Evolutionary conservation across 345 rosid species (phyloP).

Genomic region (Reutealis trisperma): DNA sequence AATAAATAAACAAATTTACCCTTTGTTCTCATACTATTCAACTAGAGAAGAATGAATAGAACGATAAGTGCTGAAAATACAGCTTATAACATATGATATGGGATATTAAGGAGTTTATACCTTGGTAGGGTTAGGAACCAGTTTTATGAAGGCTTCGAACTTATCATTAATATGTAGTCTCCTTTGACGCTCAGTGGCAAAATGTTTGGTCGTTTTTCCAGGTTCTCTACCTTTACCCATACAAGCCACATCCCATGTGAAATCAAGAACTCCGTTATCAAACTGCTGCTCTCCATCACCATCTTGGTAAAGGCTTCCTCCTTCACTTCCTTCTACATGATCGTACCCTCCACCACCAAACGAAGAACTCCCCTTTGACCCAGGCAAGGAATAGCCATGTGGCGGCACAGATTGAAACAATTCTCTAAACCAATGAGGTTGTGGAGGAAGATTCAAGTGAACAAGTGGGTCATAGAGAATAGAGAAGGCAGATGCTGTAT

Average conservation of each 20-base stretch:
- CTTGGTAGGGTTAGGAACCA: constrained; percentile 80
- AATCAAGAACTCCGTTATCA: constrained; percentile 51
- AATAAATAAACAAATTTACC: no score
- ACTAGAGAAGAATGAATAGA: background rate
- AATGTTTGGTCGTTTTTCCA: constrained; percentile 57
- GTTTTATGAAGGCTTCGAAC: constrained; percentile 49
- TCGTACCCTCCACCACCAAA: constrained; percentile 36
- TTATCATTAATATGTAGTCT: constrained; percentile 66
- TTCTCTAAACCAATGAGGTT: constrained; percentile 54
- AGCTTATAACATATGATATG: no score
- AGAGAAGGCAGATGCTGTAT: constrained; percentile 41
- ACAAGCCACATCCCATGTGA: constrained; percentile 47
- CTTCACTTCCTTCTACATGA: constrained; percentile 11
- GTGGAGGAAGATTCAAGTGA: constrained; percentile 62
- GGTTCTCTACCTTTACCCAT: constrained; percentile 45
- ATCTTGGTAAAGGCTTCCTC: constrained; percentile 31
- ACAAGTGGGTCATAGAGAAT: constrained; percentile 55
- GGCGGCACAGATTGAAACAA: constrained; percentile 40
- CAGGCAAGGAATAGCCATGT: constrained; percentile 37
- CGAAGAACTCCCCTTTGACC: constrained; percentile 30
- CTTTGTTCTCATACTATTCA: background rate
- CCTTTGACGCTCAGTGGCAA: constrained; percentile 64
- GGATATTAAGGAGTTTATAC: constrained; percentile 32
- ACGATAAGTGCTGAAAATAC: no score
- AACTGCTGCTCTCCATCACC: constrained; percentile 35